Conservation (phyloP, 2,329 filamentous ascomycete species). For the Domatiomyces globalis region DNA sequence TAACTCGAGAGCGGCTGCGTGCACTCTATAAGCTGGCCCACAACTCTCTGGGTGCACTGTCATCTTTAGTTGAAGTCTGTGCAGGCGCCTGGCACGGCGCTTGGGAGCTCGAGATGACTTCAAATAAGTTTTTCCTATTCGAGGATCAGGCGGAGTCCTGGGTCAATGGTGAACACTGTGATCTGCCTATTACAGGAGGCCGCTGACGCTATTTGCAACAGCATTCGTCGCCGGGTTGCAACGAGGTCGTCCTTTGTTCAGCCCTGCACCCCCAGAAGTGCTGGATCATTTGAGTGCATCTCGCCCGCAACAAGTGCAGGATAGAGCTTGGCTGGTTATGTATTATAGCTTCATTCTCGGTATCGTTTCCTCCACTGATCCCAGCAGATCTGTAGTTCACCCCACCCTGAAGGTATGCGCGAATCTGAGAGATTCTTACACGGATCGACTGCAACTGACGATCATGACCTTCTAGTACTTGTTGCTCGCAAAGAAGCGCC, state of each 20-base stretch:
- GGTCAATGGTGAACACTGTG: slow-evolving; percentile 1
- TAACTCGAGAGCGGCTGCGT: slow-evolving; percentile 1
- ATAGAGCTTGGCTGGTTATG: slow-evolving; percentile 3
- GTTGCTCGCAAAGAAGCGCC: not conserved
- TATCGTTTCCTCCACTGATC: slow-evolving; percentile 1
- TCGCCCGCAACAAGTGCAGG: slow-evolving; percentile 1
- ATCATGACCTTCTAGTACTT: no score
- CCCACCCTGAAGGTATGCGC: not conserved
- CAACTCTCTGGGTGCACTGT: not conserved
- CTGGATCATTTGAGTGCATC: slow-evolving; percentile 2
- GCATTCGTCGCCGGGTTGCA: slow-evolving; percentile 1
- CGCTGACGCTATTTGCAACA: not conserved
- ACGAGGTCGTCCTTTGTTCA: slow-evolving; percentile 1
- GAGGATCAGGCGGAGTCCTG: not conserved
- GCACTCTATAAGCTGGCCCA: not conserved
- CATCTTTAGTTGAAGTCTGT: slow-evolving; percentile 1
- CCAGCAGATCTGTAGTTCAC: not conserved
- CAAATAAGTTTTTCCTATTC: not conserved
- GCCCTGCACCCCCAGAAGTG: slow-evolving; percentile 1
- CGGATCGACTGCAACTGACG: not conserved
- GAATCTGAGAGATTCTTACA: not conserved
- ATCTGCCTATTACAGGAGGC: not conserved
- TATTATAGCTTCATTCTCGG: slow-evolving; percentile 3
- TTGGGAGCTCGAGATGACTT: not conserved
- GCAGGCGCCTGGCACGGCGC: not conserved